Conservation (phyloP, 805 yeast species). For the Candida ovalis region DNA sequence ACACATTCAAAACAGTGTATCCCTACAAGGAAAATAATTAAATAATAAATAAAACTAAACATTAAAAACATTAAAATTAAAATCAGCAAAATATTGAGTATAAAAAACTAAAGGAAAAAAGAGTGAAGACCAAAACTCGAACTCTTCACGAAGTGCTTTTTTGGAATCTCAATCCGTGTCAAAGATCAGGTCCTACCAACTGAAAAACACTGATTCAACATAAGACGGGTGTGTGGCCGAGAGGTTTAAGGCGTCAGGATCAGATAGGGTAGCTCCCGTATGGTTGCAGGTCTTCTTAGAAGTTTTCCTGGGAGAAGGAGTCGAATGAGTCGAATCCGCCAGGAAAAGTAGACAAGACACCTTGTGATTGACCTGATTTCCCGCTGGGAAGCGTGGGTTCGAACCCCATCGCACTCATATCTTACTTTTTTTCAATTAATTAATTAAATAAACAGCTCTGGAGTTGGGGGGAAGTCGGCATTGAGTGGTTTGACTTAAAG, state of each 20-base stretch:
- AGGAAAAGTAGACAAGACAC: not conserved
- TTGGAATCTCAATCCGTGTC: too few species aligned
- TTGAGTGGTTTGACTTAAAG: too few species aligned
- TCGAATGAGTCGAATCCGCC: not conserved
- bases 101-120: not conserved
- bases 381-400: slow-evolving; percentile 8
- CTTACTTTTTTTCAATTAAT: not conserved
- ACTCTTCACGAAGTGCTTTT: too few species aligned
- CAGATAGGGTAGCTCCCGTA: not conserved
- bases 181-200: not conserved
- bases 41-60: too few species aligned
- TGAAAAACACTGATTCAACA: not conserved
- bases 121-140: too few species aligned
- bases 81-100: not conserved
- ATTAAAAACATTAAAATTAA: too few species aligned
- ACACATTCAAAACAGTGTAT: not conserved
- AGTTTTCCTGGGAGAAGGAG: not conserved
- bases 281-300: too few species aligned
- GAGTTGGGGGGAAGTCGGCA: not conserved
- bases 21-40: not conserved
- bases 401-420: slow-evolving; percentile 9
- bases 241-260: slow-evolving; percentile 11
- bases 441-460: not conserved
- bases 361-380: slow-evolving; percentile 4
- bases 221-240: slow-evolving; percentile 10